Evolutionary conservation across 2,329 filamentous ascomycete species (phyloP).

Genomic region (Pseudogymnoascus sp.): DNA sequence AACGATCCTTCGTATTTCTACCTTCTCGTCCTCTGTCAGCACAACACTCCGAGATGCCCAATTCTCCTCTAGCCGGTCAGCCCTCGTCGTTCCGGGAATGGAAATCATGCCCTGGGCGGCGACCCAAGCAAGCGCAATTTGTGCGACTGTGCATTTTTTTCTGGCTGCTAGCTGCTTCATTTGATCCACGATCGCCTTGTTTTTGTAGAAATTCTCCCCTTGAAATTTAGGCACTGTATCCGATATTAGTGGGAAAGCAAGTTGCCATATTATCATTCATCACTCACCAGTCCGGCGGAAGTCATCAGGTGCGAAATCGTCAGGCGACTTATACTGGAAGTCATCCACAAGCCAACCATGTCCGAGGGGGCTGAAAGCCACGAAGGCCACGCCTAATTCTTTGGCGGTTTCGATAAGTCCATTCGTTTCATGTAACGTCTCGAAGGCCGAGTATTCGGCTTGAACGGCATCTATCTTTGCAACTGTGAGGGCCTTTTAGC

Average conservation of each 20-base stretch:
- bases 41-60: neutral
- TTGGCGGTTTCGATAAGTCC: constrained; percentile 35
- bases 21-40: neutral
- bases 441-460: constrained; percentile 39
- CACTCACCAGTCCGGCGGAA: constrained; percentile 20
- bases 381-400: constrained; percentile 36
- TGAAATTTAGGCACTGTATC: constrained; percentile 34
- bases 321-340: constrained; percentile 27
- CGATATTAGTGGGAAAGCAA: neutral
- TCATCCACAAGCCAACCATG: constrained; percentile 40
- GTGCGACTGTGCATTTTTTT: constrained; percentile 41
- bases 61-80: constrained; percentile 33
- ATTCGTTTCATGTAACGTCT: constrained; percentile 34
- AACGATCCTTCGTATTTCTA: neutral
- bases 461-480: constrained; percentile 40
- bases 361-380: constrained; percentile 40
- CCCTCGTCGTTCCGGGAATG: constrained; percentile 40
- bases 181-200: constrained; percentile 38
- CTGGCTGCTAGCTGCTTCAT: constrained; percentile 36
- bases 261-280: neutral
- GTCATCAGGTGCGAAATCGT: constrained; percentile 21
- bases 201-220: constrained; percentile 42
- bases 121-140: constrained; percentile 52
- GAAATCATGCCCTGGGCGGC: constrained; percentile 41
- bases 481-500: constrained; percentile 25